Conservation (phyloP, 2,329 filamentous ascomycete genomes). For the Paraconiothyrium brasiliense region DNA sequence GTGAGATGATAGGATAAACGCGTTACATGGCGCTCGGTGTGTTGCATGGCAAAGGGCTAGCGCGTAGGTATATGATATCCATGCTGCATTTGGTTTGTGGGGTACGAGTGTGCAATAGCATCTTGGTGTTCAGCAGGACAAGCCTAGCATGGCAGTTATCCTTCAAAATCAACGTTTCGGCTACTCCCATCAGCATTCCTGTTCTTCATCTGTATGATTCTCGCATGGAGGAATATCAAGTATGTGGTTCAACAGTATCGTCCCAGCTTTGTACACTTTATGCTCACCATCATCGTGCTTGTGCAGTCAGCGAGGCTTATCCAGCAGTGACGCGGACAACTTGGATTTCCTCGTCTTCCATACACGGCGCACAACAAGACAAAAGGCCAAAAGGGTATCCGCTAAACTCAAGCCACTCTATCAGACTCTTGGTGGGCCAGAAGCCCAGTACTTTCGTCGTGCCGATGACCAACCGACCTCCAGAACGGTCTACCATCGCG, state of each 20-base stretch:
- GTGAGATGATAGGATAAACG: not conserved
- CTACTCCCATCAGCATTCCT: not conserved
- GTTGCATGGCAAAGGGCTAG: not conserved
- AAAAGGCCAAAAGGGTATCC: not conserved
- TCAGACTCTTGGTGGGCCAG: conserved; percentile 41
- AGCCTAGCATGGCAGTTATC: not conserved
- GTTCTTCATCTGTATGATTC: not conserved
- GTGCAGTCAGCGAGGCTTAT: no score
- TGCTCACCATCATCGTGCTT: no score
- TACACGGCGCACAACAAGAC: not conserved
- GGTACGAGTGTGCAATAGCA: not conserved
- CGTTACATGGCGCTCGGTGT: not conserved
- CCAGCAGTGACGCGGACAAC: no score
- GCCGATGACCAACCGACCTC: conserved; percentile 31
- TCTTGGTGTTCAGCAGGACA: not conserved
- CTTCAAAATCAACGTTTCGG: not conserved
- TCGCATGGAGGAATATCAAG: not conserved
- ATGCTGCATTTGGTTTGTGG: not conserved
- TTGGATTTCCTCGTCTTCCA: no score
- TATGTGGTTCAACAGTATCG: no score
- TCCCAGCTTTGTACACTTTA: no score
- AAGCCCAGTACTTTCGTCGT: conserved; percentile 34
- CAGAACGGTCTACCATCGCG: conserved; percentile 33
- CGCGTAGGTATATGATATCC: not conserved
- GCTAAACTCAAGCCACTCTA: conserved; percentile 32